Evolutionary conservation across 2,329 filamentous ascomycete genomes (phyloP).

Genomic region (Penicillium sp.): DNA sequence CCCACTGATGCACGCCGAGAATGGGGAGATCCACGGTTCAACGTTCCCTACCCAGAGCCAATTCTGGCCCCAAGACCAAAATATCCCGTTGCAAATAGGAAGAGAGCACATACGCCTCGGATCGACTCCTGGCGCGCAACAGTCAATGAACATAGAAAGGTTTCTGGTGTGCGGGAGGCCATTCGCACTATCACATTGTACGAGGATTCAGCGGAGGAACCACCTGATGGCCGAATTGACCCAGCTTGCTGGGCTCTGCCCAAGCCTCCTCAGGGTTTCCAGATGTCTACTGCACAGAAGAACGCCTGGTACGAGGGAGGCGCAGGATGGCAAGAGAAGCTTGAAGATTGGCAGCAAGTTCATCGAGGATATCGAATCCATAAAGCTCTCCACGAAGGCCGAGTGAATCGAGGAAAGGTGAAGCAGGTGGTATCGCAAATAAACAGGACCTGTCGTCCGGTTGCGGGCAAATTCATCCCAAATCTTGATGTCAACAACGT

Average conservation of each 20-base stretch:
- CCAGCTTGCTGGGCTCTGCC: slow-evolving; percentile 44
- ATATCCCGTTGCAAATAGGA: slow-evolving; percentile 23
- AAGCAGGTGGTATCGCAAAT: slow-evolving; percentile 31
- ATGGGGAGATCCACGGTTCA: slow-evolving; percentile 41
- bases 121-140: slow-evolving; percentile 44
- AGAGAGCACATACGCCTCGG: slow-evolving; percentile 27
- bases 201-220: slow-evolving; percentile 40
- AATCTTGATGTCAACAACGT: background rate
- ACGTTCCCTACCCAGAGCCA: slow-evolving; percentile 30
- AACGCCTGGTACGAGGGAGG: slow-evolving; percentile 44
- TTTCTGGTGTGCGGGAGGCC: slow-evolving; percentile 31
- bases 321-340: slow-evolving; percentile 42
- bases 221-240: slow-evolving; percentile 42
- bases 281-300: slow-evolving; percentile 37
- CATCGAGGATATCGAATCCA: slow-evolving; percentile 38
- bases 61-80: slow-evolving; percentile 26
- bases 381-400: slow-evolving; percentile 39
- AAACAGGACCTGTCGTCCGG: slow-evolving; percentile 19
- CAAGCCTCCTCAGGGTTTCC: slow-evolving; percentile 43
- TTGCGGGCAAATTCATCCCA: slow-evolving; percentile 14
- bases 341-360: slow-evolving; percentile 43
- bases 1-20: slow-evolving; percentile 31
- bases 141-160: slow-evolving; percentile 37
- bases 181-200: slow-evolving; percentile 35
- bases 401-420: slow-evolving; percentile 35